Base-by-base conservation (phyloP, 345 rosid species). In the Cardiospermum halicacabum region DNA sequence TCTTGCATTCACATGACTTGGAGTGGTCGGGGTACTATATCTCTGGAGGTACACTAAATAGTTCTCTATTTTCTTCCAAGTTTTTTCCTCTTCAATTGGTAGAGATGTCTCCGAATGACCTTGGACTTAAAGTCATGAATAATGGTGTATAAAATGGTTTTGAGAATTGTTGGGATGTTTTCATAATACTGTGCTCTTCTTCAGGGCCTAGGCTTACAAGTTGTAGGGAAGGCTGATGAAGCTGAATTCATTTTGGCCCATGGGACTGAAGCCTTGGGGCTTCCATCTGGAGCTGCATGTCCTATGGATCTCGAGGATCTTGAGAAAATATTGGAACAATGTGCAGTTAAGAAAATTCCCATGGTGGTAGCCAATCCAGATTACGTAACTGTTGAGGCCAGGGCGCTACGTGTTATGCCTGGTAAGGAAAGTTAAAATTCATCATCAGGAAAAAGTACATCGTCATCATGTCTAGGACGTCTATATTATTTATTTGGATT, bases 291-390 rank as follows among this genome's bases (percentile, higher is more conserved):
- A 24, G 62, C 67, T 34, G 77, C 77, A 55, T 60, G 65, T 63
- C 87, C 92, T 18, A 78, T 48, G 85, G 66, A 72, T 65, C 83
- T 93, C 11, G 84, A 88, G 51, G 89, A 80, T 62, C 88, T 91
- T 22, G 96, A 91, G 82, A 82, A 85, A 76, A 79, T 90, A 71
- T 80, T 88, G 82, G 91, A 81, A 81, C 75, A 34, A 13, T 81
- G 92, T 70, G 96, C 85, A 61, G 77, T 80, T 76, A 75, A 76
- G 80, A 75, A 69, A 70, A 82, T 94, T 66, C 99, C 97, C 7
- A 85, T 94, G 96, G 84, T 91, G 11, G 99, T 94, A 43, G 97
- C 95, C 22, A 94, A 94, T 78, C 99, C 95, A 59, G 97, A 91
- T 70, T 91, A 74, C 58, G 97, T 91, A 54, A 91, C 97, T 45